These are phyloP conservation scores for Thoreauomyces humboldtii DNA, from an alignment of 192 early-diverging fungal species.

Conservation along the genomic window DNA sequence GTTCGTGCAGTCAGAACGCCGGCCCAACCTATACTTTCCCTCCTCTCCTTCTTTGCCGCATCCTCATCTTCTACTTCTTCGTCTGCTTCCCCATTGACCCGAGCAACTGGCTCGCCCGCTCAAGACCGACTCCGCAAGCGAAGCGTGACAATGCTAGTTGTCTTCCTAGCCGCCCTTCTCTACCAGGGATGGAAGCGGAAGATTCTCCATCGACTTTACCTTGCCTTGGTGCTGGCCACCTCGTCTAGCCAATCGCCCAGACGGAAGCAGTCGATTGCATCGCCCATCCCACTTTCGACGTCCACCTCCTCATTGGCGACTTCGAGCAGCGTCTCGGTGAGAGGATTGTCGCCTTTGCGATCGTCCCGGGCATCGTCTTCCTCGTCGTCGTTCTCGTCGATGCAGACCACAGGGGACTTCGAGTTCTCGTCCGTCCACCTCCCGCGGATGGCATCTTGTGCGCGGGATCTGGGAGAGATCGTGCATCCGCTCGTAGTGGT, in stretches of 20 bases:
- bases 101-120: background rate
- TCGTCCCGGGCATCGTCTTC: too few species aligned
- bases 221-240: background rate
- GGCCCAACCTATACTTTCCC: constrained; percentile 5
- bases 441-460: too few species aligned
- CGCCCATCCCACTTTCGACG: background rate
- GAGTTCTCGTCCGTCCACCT: too few species aligned
- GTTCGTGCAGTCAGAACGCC: background rate
- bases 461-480: too few species aligned
- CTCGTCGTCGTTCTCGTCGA: too few species aligned
- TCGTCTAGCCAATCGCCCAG: background rate
- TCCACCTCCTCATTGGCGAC: too few species aligned
- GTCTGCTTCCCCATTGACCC: background rate
- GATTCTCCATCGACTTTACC: background rate
- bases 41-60: constrained; percentile 5
- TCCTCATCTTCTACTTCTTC: background rate
- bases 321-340: too few species aligned
- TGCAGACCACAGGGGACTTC: too few species aligned
- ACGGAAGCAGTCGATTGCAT: background rate
- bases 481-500: too few species aligned
- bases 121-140: background rate
- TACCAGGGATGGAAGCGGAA: background rate
- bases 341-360: too few species aligned
- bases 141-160: background rate
- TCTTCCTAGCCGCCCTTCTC: background rate